Base-by-base conservation (phyloP, 1,139 yeast species). In the Kurtzmaniella natalensis region DNA sequence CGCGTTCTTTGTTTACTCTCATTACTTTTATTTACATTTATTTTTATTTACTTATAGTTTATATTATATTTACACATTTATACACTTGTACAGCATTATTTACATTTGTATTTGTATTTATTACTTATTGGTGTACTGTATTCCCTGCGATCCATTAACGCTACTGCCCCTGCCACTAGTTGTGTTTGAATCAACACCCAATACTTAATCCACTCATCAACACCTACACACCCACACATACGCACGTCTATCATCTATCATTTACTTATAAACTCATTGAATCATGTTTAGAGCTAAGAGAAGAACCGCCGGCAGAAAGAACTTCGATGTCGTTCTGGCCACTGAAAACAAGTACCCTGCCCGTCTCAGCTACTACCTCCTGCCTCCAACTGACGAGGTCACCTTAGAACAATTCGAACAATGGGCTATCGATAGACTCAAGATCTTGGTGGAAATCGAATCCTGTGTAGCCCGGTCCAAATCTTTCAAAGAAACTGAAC, bases 401-500 rank as follows among this genome's bases (percentile, higher is more conserved):
- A 87, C 96, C 0, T 56, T 92, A 25, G 96, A 89, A 44, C 85
- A 92, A 52, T 94, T 92, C 56, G 98, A 92, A 58, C 70, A 71
- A 13, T 92, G 96, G 96, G 97, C 97, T 7, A 83, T 92, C 33
- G 97, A 92, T 51, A 67, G 99, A 41, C 70, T 92, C 43, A 79
- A 81, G 50, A 77, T 92, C 7, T 69, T 94, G 39, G 75, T 87
- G 38, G 96, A 88, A 53, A 81, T 92, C 33, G 96, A 89, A 50
- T 75, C 88, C 6, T 77, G 83, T 45, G 55, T 71, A 32, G 78
- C 83, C 23, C 70, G 94, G 42, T 79, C 81, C 41, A 79, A 80
- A 49, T 59, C 74, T 1, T 55, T 72, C 32, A 74, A 72, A 42
- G 96, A 88, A 38, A 74, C 78, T 30, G 92, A 83, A 46, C 53